These are phyloP conservation scores for Picochlorum sp. DNA, from an alignment of 139 green algal genomes.

Conservation along the genomic window DNA sequence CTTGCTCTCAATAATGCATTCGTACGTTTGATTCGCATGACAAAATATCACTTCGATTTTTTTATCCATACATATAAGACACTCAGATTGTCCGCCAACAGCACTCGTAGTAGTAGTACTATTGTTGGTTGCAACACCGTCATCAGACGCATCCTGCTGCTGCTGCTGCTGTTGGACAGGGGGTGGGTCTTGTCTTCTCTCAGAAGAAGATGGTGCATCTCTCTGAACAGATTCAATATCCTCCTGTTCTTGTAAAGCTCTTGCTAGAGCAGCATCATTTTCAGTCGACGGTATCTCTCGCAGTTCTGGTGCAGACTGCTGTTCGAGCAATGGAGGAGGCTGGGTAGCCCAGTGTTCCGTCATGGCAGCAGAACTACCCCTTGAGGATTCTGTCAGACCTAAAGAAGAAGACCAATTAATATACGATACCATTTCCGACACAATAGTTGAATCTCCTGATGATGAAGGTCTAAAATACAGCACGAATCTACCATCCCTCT, in stretches of 20 bases:
- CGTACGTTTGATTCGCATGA: neutral
- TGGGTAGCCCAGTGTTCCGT: no score
- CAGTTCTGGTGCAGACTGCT: no score
- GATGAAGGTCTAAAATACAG: no score
- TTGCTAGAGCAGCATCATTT: slow-evolving; percentile 1
- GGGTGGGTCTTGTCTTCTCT: neutral
- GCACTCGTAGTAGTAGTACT: neutral
- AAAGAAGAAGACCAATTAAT: no score
- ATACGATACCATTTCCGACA: no score
- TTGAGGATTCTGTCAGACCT: no score
- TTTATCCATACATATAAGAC: neutral
- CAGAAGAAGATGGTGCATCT: neutral
- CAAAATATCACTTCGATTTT: neutral
- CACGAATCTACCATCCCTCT: no score
- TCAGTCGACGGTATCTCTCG: neutral
- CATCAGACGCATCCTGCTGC: neutral
- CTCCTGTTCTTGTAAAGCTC: slow-evolving; percentile 8
- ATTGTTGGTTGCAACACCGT: neutral
- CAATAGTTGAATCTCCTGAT: no score
- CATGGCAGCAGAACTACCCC: no score
- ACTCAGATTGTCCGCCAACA: neutral
- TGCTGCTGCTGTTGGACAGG: no score
- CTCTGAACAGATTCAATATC: neutral
- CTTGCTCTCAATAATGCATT: neutral
- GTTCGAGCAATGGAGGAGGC: no score